Base-by-base conservation (phyloP, 202 grass and related monocot species). In the Cymbopogon flexuosus region DNA sequence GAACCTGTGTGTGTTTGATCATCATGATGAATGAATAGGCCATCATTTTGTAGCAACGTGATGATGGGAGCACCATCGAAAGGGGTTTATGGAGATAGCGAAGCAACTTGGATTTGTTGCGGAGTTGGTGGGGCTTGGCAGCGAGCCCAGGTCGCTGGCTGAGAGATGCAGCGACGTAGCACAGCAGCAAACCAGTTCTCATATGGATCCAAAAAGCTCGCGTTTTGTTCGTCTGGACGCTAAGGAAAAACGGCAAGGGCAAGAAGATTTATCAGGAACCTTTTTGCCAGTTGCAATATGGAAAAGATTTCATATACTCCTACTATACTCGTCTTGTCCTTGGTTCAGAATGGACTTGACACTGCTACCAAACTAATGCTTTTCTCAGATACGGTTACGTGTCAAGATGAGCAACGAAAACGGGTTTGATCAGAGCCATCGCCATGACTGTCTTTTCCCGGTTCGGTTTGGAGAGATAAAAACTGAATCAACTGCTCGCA, bases 31-130 rank as follows among this genome's bases (percentile, higher is more conserved):
- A 58, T 46, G 9, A 60, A 43, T 57, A 5, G n/a, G 59, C 60
- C 18, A 14, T 9, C 33, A 51, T 22, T 21, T 37, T 11, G 65
- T 15, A 24, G 29, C 21, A 11, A 73, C 19, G 1, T 4, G 31
- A 56, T 40, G 67, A 85, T 51, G 83, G 66, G 49, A 85, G 68
- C 78, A 10, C 59, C 66, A 29, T 13, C 78, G 23, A 24, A 61
- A 52, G 64, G n/a, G n/a, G 67, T 80, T 29, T 16, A 52, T 5
- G 1, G 66, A 72, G 73, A 78, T 85, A 75, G 68, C 78, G 46
- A 81, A 67, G 82, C 83, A 78, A 66, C 73, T 41, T 85, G 83
- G 73, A 67, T 35, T 9, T 68, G 67, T 78, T 78, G 37, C 37
- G 41, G 5, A 45, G 87, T 85, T 65, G 73, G 82, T 62, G 46